These are phyloP conservation scores for Aspergillus luchuensis DNA, from an alignment of 2,329 filamentous ascomycete species.

Conservation along the genomic window DNA sequence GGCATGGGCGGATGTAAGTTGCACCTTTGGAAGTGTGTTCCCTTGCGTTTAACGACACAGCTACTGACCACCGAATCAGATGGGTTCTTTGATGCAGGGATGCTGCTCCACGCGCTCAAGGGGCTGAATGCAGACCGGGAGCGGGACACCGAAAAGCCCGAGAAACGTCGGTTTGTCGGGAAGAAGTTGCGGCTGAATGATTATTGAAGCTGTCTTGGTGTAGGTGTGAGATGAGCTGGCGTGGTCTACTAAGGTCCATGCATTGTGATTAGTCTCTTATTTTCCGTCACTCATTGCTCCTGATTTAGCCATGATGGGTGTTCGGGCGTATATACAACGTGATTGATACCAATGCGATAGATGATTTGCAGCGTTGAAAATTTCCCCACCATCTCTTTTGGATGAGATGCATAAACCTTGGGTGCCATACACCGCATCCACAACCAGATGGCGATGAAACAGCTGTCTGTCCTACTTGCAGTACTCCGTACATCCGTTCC, in stretches of 20 bases:
- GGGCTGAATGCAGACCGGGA: slow-evolving; percentile 48
- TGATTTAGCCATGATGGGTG: slow-evolving; percentile 1
- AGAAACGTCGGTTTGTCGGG: slow-evolving; percentile 46
- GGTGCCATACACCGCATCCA: not conserved
- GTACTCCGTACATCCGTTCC: not conserved
- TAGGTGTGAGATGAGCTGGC: not conserved
- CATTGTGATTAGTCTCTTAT: not conserved
- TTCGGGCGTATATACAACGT: not conserved
- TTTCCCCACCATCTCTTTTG: not conserved
- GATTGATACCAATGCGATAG: not conserved
- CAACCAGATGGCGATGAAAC: not conserved
- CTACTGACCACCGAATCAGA: slow-evolving; percentile 56
- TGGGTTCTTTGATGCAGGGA: slow-evolving; percentile 96
- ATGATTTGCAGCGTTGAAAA: not conserved
- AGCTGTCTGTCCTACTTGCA: not conserved
- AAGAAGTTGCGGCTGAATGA: slow-evolving; percentile 53
- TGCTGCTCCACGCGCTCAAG: slow-evolving; percentile 86
- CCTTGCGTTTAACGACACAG: not conserved
- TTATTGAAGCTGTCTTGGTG: slow-evolving; percentile 34
- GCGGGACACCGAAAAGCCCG: slow-evolving; percentile 38
- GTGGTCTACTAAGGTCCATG: not conserved
- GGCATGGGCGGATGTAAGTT: slow-evolving; percentile 91
- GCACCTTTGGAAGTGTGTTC: slow-evolving; percentile 10
- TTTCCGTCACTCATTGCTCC: not conserved
- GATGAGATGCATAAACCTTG: slow-evolving; percentile 1